Evolutionary conservation across 1,284 basidiomycete genomes (phyloP).

Genomic region (Phlebopus sp.): DNA sequence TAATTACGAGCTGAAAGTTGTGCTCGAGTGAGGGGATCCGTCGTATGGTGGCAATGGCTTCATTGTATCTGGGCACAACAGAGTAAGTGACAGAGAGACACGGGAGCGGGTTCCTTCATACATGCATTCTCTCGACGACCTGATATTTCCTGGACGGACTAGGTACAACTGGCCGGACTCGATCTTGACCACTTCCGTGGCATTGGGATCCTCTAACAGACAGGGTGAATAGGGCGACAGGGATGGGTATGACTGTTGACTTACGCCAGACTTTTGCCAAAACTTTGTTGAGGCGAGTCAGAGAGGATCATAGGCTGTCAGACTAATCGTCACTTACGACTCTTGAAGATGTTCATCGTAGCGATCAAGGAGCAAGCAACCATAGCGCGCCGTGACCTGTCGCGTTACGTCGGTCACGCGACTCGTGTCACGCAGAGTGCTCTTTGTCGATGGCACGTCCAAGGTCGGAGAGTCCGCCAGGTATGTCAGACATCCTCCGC

Average conservation of each 20-base stretch:
- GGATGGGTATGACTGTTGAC: constrained; percentile 33
- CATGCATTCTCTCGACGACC: constrained; percentile 97
- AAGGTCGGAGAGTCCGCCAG: constrained; percentile 3
- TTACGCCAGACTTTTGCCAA: constrained; percentile 94
- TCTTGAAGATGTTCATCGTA: constrained; percentile 79
- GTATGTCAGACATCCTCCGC: constrained; percentile 10
- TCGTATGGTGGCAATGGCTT: constrained; percentile 93
- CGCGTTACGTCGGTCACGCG: constrained; percentile 29
- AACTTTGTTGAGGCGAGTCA: constrained; percentile 48
- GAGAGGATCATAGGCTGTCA: constrained; percentile 9
- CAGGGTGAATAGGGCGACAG: constrained; percentile 20
- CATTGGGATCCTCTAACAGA: constrained; percentile 73
- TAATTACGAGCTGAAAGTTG: constrained; percentile 96
- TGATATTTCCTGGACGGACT: constrained; percentile 86
- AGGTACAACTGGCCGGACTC: constrained; percentile 91
- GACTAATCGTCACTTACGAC: constrained; percentile 53
- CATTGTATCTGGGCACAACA: constrained; percentile 83
- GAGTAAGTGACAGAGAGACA: constrained; percentile 6
- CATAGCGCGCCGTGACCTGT: constrained; percentile 16
- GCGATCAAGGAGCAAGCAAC: constrained; percentile 13
- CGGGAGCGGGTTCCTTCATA: constrained; percentile 44
- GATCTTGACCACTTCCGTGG: constrained; percentile 92
- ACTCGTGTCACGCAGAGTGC: background rate
- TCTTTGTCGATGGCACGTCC: constrained; percentile 12
- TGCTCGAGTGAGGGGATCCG: constrained; percentile 79